These are phyloP conservation scores for Bimuria novae-zelandiae DNA, from an alignment of 2,329 filamentous ascomycete species.

Conservation along the genomic window DNA sequence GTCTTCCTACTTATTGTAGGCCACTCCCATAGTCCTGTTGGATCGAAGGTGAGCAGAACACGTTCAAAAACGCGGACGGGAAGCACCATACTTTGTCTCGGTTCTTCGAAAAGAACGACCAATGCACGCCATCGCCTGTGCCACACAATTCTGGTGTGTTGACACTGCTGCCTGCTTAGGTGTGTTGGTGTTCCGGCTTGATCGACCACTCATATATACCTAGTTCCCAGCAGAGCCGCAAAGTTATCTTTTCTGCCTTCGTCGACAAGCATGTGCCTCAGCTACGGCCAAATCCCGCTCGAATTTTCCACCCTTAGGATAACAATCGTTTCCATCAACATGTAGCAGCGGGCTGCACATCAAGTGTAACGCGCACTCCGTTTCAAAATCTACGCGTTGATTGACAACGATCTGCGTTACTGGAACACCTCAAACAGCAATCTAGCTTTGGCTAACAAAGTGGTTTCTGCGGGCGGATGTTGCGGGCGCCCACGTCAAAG, in stretches of 20 bases:
- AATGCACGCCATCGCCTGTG: not conserved
- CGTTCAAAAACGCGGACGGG: constrained; percentile 7
- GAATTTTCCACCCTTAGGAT: not conserved
- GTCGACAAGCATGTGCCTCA: constrained; percentile 13
- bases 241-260: constrained; percentile 13
- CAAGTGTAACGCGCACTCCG: not conserved
- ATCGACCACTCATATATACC: constrained; percentile 20
- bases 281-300: not conserved
- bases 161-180: constrained; percentile 6
- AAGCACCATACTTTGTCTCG: constrained; percentile 20
- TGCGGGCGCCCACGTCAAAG: not conserved
- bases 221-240: constrained; percentile 25
- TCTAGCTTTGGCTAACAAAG: not conserved
- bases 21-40: constrained; percentile 13
- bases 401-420: not conserved
- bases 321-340: not conserved
- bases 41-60: constrained; percentile 10
- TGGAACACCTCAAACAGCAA: not conserved
- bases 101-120: not conserved
- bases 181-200: constrained; percentile 16
- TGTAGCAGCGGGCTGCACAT: not conserved
- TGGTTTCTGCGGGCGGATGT: not conserved
- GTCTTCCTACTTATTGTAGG: constrained; percentile 20
- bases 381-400: not conserved
- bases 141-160: constrained; percentile 16